Evolutionary conservation across 768 basidiomycete genomes (phyloP), one percentile per base, ranked within the genome.

Genomic region (Lactifluus subvellereus): DNA sequence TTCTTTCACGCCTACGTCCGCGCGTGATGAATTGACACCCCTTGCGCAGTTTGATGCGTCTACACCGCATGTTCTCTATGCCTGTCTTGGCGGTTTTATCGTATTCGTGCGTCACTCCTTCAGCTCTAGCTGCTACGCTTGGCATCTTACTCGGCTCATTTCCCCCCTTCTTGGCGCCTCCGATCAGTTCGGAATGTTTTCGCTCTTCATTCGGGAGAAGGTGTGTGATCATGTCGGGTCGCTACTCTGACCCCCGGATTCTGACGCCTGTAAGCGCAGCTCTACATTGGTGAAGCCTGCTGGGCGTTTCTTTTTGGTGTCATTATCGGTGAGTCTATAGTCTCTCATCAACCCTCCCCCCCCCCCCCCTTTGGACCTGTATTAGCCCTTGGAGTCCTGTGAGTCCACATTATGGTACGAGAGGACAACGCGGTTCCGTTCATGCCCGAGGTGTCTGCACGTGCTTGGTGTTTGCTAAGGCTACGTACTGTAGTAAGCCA

Each of bases 271-370:
- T 14, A 4, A 40, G 38, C 40, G 33, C 57, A 91, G 83, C 74
- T 96, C 30, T 98, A 97, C 72, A 86, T 98, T 61, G 97, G 97
- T 64, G 97, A 99, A 80, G 94, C 97, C 14, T 91, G 90, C 67
- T 91, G 92, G 84, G 94, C 96, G 0, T 97, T 97, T 69, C 72
- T 96, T 38, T 92, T 96, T 69, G 93, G 94, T 13, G 88, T 98
- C 70, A 87, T 94, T 67, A 86, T 96, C 55, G 94, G 89, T 84
- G 72, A 65, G 82, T 73, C 64, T 50, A 51, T 56, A 35, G 42
- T 33, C 40, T 47, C 55, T 27, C 61, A 33, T 35, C 40, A 54
- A 10, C 37, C 37, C 10, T 18, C 42, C 47, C 50, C 16, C 38
- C 30, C 16, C 38, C 30, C 35, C 45, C 43, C 22, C 43, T 30